Base-by-base conservation (phyloP, 176 grass and related monocot species). In the Phoenix roebelenii region DNA sequence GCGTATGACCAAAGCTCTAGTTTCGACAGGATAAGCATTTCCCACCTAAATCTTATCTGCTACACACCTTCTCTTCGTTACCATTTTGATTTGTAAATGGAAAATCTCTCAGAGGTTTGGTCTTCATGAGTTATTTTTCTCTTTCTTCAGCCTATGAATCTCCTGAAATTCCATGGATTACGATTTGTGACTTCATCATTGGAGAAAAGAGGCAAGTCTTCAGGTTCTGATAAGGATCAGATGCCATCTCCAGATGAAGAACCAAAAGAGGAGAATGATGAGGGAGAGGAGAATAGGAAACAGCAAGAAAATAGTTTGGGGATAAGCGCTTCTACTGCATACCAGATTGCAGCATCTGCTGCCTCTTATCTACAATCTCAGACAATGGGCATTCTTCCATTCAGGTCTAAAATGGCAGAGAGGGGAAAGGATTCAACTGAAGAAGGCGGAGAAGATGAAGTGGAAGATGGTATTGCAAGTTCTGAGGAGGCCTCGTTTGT, bases 171-270 rank as follows among this genome's bases (percentile, higher is more conserved):
- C 62, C 67, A 76, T 39, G 71, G 63, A 22, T 67, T 88, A 52
- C 18, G 29, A 56, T 85, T 88, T 60, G 79, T 98, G 66, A 85
- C 81, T 19, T 92, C 93, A 23, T 98, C 93, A 28, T 19, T 92
- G 30, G 72, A 92, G 72, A 83, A 80, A 58, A 88, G 72, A 58
- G 60, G 25, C 1, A 76, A 79, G 16, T 51, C 53, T 58, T 50
- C 22, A 4, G 16, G 4, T 57, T 16, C 30, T 49, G 32, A 29
- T 18, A 15, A 74, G 23, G 53, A 57, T 55, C 18, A 52, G 17
- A 14, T 39, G 22, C 50, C 57, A 70, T 63, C 49, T 59, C 16
- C 26, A 5, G 72, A 80, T 52, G 16, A 69, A 53, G 56, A 75
- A 56, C 22, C 44, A 57, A 59, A 72, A 75, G 53, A 39, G 59